Conservation (phyloP, 2,329 filamentous ascomycete species). For the Microsporum ferrugineum region DNA sequence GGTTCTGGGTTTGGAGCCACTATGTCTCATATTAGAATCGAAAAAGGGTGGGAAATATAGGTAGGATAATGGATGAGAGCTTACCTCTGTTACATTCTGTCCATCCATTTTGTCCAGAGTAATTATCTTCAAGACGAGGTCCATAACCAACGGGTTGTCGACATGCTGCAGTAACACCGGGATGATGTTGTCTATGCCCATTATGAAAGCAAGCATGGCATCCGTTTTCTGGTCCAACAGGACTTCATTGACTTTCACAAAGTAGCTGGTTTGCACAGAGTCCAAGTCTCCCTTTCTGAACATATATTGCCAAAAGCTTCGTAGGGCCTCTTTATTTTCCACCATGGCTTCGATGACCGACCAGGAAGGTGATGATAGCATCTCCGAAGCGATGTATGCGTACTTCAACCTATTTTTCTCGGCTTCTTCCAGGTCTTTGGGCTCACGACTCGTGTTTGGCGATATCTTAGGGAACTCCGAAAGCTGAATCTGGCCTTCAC, state of each 20-base stretch:
- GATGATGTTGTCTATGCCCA: conserved; percentile 68
- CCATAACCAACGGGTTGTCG: conserved; percentile 97
- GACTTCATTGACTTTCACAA: conserved; percentile 98
- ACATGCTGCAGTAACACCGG: conserved; percentile 82
- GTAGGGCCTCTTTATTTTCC: conserved; percentile 66
- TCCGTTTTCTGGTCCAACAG: conserved; percentile 95
- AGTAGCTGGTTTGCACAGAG: conserved; percentile 89
- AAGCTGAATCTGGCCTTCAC: conserved; percentile 21
- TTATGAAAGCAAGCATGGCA: conserved; percentile 88
- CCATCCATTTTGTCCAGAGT: conserved; percentile 88
- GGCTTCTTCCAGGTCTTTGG: conserved; percentile 52
- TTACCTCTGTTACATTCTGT: conserved; percentile 83
- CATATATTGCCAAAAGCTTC: conserved; percentile 84
- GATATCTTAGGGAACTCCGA: conserved; percentile 38
- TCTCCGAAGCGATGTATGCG: conserved; percentile 84
- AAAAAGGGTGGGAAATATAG: not conserved
- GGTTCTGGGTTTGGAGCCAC: conserved; percentile 84
- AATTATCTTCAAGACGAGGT: conserved; percentile 90
- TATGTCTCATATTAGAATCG: conserved; percentile 26
- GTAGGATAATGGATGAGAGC: conserved; percentile 18
- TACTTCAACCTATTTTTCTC: conserved; percentile 91
- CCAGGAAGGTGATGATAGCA: conserved; percentile 92
- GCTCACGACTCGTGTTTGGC: conserved; percentile 19
- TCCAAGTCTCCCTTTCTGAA: conserved; percentile 75
- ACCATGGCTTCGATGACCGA: conserved; percentile 88